These are phyloP conservation scores for Irpex rosettiformis DNA, from an alignment of 1,284 basidiomycete species.

Conservation along the genomic window DNA sequence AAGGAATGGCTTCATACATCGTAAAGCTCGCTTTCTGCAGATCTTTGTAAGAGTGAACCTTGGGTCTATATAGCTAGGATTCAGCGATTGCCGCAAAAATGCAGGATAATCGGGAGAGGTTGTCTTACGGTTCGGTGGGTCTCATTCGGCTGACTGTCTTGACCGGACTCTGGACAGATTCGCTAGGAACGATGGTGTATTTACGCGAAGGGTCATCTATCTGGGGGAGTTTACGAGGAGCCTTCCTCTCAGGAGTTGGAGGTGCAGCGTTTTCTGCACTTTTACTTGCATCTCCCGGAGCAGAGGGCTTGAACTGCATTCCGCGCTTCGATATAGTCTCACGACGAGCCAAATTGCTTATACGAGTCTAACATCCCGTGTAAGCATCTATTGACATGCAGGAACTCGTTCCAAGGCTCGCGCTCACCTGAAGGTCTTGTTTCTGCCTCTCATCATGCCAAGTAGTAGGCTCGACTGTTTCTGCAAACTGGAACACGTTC, in stretches of 20 bases:
- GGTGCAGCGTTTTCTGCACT: constrained; percentile 5
- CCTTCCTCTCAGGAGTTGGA: background rate
- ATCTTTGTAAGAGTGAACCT: constrained; percentile 52
- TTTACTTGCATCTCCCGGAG: background rate
- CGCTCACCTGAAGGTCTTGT: constrained; percentile 50
- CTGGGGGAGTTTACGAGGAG: background rate
- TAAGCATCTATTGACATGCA: background rate
- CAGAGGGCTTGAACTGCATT: background rate
- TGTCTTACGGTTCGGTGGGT: constrained; percentile 9
- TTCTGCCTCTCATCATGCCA: constrained; percentile 60
- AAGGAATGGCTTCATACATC: constrained; percentile 68
- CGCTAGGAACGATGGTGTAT: constrained; percentile 29
- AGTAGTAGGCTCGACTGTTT: constrained; percentile 64
- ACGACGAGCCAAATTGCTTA: background rate
- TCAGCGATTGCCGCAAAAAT: background rate
- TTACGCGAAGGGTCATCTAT: constrained; percentile 17
- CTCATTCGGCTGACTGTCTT: background rate
- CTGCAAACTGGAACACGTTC: constrained; percentile 73
- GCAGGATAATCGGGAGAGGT: background rate
- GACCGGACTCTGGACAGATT: constrained; percentile 2
- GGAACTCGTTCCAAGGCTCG: background rate
- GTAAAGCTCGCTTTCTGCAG: constrained; percentile 46
- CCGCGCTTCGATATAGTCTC: background rate
- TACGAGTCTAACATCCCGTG: background rate
- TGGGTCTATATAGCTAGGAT: constrained; percentile 31